Conservation (phyloP, 2,329 filamentous ascomycete genomes). For the Sporothrix protearum region DNA sequence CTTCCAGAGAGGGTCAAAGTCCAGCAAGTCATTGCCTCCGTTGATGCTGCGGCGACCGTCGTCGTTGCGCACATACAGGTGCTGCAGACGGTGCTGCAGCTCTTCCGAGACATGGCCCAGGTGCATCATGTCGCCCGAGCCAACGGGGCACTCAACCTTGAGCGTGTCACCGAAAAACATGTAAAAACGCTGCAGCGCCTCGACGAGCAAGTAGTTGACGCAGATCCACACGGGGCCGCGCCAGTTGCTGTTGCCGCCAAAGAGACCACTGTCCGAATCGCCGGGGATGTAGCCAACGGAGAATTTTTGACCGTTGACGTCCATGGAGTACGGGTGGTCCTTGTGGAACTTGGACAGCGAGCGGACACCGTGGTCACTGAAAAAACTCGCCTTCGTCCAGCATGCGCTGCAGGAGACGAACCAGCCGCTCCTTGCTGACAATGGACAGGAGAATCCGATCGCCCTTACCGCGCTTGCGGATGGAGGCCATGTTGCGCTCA, state of each 20-base stretch:
- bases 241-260: constrained; percentile 98
- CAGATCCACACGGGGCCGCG: constrained; percentile 93
- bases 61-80: constrained; percentile 80
- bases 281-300: constrained; percentile 85
- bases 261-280: constrained; percentile 93
- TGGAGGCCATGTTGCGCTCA: constrained; percentile 91
- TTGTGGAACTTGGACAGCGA: constrained; percentile 91
- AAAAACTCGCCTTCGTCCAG: constrained; percentile 88
- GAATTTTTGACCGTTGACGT: constrained; percentile 88
- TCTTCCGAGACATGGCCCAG: constrained; percentile 92
- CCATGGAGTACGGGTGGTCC: constrained; percentile 87
- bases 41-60: constrained; percentile 88
- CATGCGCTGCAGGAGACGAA: constrained; percentile 87
- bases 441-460: constrained; percentile 83
- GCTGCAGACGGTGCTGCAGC: constrained; percentile 89
- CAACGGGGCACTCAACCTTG: constrained; percentile 89
- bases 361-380: constrained; percentile 84
- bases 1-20: constrained; percentile 91
- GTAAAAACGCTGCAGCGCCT: constrained; percentile 91
- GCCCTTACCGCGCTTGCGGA: constrained; percentile 84
- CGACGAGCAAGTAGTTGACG: constrained; percentile 91
- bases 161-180: constrained; percentile 90
- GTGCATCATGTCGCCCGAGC: constrained; percentile 93
- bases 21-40: constrained; percentile 74
- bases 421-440: constrained; percentile 87